Evolutionary conservation across 1,139 yeast genomes (phyloP), one percentile per base, ranked within the genome.

Genomic region (Hemisphaericaspora xylofermentans): DNA sequence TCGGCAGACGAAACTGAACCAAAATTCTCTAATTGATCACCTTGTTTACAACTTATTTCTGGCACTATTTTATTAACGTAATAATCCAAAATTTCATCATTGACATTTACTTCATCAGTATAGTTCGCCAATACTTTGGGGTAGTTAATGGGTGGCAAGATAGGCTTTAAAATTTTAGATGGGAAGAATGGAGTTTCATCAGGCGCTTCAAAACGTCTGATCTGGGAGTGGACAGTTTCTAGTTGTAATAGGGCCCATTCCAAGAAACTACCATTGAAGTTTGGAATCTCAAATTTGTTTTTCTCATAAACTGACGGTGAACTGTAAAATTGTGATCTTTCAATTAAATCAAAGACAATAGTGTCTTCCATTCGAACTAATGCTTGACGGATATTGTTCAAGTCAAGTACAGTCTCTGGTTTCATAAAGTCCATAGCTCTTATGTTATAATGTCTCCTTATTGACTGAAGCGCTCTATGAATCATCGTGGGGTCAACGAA

Each of bases 141-240:
- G 58, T 88, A 88, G 43, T 84, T 68, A 33, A 89, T 69, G 10
- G 87, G 71, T 3, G 98, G 98, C 41, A 93, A 68, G 43, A 93
- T 78, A 3, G 95, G 80, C 18, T 76, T 73, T 38, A 76, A 68
- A 40, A 93, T 68, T 26, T 74, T 68, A 21, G 78, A 66, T 1
- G 95, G 95, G 69, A 84, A 89, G 60, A 89, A 93, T 3, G 98
- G 93, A n/a, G 79, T 74, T 63, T 93, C 96, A 61, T 93, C 98
- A 0, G 98, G 98, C 0, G 97, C 91, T 58, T 89, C 93, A 60
- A 82, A 93, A 52, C 98, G 74, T 57, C 98, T 79, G 36, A 91
- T 76, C 60, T 86, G 94, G 4, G 95, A 82, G 50, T 93, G 96
- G 10, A 80, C 76, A 43, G 68, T 76, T 61, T 93, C 98, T 52